Percentiles rank a stretch among this genome's conserved stretches.
Conservation (phyloP, 345 rosid species). For the Eucalyptus lansdowneana region DNA sequence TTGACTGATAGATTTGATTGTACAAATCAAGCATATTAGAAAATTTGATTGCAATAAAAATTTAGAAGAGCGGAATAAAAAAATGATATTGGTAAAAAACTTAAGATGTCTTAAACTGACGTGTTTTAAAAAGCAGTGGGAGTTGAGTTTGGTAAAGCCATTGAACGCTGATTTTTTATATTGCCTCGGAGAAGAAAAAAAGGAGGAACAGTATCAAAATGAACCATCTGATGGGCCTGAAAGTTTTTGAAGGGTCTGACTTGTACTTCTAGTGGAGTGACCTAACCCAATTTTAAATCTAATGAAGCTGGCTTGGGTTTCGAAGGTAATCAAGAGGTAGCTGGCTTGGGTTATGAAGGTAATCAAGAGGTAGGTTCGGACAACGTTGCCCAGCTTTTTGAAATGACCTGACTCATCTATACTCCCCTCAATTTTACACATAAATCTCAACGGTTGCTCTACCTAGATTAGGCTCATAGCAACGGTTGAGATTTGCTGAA, state of each 20-base stretch:
- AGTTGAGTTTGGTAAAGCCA: neutral
- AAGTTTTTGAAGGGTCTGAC: neutral
- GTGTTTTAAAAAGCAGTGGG: neutral
- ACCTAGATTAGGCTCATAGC: neutral
- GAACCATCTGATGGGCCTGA: neutral
- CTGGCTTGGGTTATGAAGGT: too few relatives aligned
- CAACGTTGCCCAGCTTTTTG: neutral
- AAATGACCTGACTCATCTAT: neutral
- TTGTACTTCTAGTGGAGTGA: neutral
- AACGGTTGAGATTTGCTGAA: neutral
- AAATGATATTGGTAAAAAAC: neutral
- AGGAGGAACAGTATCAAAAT: neutral
- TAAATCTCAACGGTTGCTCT: neutral
- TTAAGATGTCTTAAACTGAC: neutral
- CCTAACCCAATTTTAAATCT: neutral
- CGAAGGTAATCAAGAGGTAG: neutral
- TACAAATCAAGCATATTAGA: too few relatives aligned
- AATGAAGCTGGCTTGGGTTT: neutral
- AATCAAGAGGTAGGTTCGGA: neutral
- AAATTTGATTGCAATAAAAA: neutral
- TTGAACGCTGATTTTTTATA: neutral
- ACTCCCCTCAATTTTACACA: neutral
- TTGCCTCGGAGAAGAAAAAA: neutral
- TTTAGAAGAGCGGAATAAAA: neutral
- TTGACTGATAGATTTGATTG: too few relatives aligned